Base-by-base conservation (phyloP, 78 protist genomes). In the Mantamonas sphyraenae region DNA sequence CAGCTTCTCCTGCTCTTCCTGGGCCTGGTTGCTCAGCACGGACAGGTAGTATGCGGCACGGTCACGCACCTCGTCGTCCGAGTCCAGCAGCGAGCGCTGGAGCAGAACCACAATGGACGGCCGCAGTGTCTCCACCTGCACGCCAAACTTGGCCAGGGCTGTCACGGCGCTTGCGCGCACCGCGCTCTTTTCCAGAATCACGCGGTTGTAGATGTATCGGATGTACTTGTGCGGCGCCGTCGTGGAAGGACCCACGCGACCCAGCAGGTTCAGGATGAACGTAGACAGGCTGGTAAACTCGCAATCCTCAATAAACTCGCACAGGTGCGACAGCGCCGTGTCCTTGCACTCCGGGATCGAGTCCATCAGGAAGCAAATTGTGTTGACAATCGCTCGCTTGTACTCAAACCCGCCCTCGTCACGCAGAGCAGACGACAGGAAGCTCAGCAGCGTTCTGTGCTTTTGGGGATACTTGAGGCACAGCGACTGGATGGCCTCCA, bases 301-400 rank as follows among this genome's bases (percentile, higher is more conserved):
- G 77, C 98, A 97, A 77, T 97, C 99, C 62, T 97, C 99, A 31
- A 97, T 94, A 71, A 93, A 93, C 83, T 95, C 98, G 70, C 97
- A 88, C 35, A 97, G 65, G 51, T 90, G 86, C 30, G 60, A 3
- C 34, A 96, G 84, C n/a, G 93, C 99, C 10, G 71, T 42, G 38
- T 76, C 86, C 45, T 75, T 78, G 2, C 95, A 82, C 26, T 90
- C 96, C 24, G 96, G 94, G 37, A 81, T 81, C 30, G 56, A 60
- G 33, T 71, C 68, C 58, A 92, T 81, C 50, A 93, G 55, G 33
- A 4, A 43, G 20, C 82, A 31, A 64, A 93, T 82, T 51, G 97
- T 77, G 66, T 91, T 94, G 30, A 93, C 90, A 61, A 95, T 86
- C n/a, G 93, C 53, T 53, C 70, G 80, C 80, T 95, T 95, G 80